Percentiles rank a stretch among this genome's conserved stretches.
phyloP scores from a whole-genome alignment of 768 basidiomycete species.

The Paxillus rubicundulus region DNA sequence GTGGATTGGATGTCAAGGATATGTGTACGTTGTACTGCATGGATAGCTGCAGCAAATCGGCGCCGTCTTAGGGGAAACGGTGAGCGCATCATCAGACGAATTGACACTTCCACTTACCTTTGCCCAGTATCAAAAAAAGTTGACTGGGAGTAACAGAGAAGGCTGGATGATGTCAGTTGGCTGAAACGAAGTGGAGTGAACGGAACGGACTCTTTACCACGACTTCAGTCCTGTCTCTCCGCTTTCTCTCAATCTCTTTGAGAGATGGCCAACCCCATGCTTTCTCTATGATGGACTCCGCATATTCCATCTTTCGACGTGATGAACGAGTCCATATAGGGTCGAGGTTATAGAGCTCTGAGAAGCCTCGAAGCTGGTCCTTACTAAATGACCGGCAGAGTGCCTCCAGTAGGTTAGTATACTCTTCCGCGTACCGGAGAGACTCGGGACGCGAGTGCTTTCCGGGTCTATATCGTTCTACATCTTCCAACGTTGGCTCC shows the following conservation, averaged over 20 bases:
- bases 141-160: conserved; percentile 56
- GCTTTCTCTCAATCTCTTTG: conserved; percentile 47
- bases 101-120: conserved; percentile 41
- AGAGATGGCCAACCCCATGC: conserved; percentile 71
- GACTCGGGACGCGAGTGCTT: conserved; percentile 40
- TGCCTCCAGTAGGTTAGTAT: conserved; percentile 48
- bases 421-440: conserved; percentile 49
- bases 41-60: conserved; percentile 58
- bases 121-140: conserved; percentile 70
- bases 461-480: conserved; percentile 55
- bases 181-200: conserved; percentile 4
- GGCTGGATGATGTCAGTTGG: conserved; percentile 35
- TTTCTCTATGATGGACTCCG: conserved; percentile 56
- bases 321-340: conserved; percentile 31
- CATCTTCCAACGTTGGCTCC: conserved; percentile 54
- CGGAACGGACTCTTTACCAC: conserved; percentile 42
- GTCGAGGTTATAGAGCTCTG: conserved; percentile 46
- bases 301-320: conserved; percentile 40
- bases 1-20: conserved; percentile 53
- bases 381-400: conserved; percentile 63
- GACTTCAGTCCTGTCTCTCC: conserved; percentile 49
- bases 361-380: conserved; percentile 56
- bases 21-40: conserved; percentile 59
- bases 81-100: conserved; percentile 8
- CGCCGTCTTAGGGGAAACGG: conserved; percentile 49